Percentiles rank a stretch among this genome's conserved stretches.
Evolutionary conservation across 23 red algal species (phyloP).

Genomic region (Cyanidioschyzon merolae): DNA sequence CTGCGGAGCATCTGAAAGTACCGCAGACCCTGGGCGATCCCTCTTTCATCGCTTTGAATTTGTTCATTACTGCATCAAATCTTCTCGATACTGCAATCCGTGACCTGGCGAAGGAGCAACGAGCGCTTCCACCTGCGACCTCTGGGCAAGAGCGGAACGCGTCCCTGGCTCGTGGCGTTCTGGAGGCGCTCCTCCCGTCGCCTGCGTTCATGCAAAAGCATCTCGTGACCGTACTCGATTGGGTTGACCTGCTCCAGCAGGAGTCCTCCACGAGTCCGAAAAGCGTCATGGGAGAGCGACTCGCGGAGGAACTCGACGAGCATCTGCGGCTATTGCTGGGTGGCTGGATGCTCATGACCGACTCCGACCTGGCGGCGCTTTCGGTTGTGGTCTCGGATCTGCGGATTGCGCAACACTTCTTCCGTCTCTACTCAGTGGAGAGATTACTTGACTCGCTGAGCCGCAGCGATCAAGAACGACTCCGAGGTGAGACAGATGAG

Average conservation of each 20-base stretch:
- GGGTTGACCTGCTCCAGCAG: not conserved
- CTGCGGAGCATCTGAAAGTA: not conserved
- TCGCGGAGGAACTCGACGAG: not conserved
- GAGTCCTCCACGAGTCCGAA: not conserved
- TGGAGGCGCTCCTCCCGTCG: not conserved
- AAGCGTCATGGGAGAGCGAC: not conserved
- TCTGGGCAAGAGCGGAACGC: not conserved
- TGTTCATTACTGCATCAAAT: not conserved
- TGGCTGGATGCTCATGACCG: not conserved
- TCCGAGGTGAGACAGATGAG: not conserved
- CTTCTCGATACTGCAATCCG: not conserved
- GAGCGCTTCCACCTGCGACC: not conserved
- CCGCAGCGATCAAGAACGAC: not conserved
- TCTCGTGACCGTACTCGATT: not conserved
- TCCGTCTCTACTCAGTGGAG: not conserved
- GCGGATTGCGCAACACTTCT: not conserved
- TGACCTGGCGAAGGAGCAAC: not conserved
- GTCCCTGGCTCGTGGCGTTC: not conserved
- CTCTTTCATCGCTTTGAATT: not conserved
- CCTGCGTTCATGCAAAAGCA: not conserved
- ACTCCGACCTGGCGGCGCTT: not conserved
- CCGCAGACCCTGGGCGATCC: not conserved
- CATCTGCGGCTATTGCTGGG: not conserved
- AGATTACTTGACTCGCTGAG: not conserved
- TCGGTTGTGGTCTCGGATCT: not conserved